phyloP scores from a whole-genome alignment of 78 protist species.

The Dictyostelium intermedium region DNA sequence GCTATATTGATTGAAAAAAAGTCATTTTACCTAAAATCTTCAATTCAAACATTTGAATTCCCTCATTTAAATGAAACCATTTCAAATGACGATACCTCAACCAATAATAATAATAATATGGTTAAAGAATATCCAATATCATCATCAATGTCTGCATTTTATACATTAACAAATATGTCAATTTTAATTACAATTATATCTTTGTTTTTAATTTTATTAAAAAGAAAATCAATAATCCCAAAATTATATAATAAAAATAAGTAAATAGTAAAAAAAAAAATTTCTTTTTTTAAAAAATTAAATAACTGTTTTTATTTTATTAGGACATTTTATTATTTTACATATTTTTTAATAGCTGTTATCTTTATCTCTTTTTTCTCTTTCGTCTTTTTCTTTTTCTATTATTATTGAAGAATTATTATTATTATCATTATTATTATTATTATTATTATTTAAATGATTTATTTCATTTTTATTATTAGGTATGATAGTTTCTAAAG shows the following conservation, averaged over 20 bases:
- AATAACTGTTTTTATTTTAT: background rate
- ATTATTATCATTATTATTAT: background rate
- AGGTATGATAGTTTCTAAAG: background rate
- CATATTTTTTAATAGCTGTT: background rate
- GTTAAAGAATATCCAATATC: background rate
- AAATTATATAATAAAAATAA: background rate
- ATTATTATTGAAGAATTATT: background rate
- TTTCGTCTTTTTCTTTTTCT: background rate
- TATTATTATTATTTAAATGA: background rate
- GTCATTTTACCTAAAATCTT: background rate
- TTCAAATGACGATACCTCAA: background rate
- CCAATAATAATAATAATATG: too few relatives aligned
- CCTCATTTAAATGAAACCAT: background rate
- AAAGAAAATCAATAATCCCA: background rate
- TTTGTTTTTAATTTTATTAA: background rate
- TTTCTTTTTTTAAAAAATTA: background rate
- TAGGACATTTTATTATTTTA: background rate
- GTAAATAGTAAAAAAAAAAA: background rate
- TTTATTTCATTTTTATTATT: background rate
- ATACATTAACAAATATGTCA: background rate
- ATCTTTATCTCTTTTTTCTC: background rate
- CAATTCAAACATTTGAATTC: background rate
- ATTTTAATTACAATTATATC: background rate
- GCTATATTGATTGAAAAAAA: background rate
- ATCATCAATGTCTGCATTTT: background rate